Conservation (phyloP, 164 flowering plant species). For the Vitis vinifera region ASM3070453v1 NC_081805.1:4292001-4292500, state of each 20-base stretch:
- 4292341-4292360: neutral
- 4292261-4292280: constrained; percentile 4
- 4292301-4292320: neutral
- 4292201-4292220: constrained; percentile 53
- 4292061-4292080: constrained; percentile 5
- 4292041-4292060: constrained; percentile 30
- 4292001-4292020: constrained; percentile 47
- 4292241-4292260: constrained; percentile 8
- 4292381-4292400: neutral
- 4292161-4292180: constrained; percentile 35
- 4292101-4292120: constrained; percentile 20
- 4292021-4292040: constrained; percentile 63
- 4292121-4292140: neutral
- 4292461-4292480: no score
- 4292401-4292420: no score
- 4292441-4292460: no score
- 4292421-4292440: no score
- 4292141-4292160: constrained; percentile 12
- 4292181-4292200: constrained; percentile 21
- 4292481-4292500: no score
- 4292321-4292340: constrained; percentile 25
- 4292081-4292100: constrained; percentile 4
- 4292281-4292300: neutral
- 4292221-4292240: constrained; percentile 32
- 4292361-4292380: neutral